Evolutionary conservation across 805 yeast genomes (phyloP).

Genomic region (Starmerella ratchasimensis): DNA sequence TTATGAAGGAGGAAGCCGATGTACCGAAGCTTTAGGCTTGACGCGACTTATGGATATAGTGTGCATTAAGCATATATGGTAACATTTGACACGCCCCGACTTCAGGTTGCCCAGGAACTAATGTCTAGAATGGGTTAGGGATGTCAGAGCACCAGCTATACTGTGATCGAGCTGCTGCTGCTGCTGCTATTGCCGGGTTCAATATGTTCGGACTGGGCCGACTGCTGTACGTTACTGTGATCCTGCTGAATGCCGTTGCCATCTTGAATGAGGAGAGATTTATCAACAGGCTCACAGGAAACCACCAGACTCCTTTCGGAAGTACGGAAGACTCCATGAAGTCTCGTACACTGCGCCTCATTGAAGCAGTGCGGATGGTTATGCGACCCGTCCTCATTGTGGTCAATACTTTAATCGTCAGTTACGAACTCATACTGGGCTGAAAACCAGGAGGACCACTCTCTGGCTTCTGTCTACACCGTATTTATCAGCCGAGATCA

Average conservation of each 20-base stretch:
- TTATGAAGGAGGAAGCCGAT: too few species aligned
- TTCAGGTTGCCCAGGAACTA: too few species aligned
- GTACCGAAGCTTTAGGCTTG: too few species aligned
- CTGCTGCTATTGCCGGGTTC: too few species aligned
- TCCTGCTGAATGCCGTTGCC: slow-evolving; percentile 61
- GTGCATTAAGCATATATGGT: too few species aligned
- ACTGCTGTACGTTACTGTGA: slow-evolving; percentile 26
- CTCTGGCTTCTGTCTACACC: not conserved
- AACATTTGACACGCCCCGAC: too few species aligned
- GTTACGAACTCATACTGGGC: slow-evolving; percentile 59
- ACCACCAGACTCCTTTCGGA: slow-evolving; percentile 34
- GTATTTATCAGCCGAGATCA: too few species aligned
- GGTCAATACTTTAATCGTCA: slow-evolving; percentile 48
- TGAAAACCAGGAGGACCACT: too few species aligned
- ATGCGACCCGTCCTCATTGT: slow-evolving; percentile 63
- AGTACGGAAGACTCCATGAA: slow-evolving; percentile 35
- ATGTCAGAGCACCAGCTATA: too few species aligned
- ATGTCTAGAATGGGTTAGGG: too few species aligned
- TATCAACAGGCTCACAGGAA: slow-evolving; percentile 44
- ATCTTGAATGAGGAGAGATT: slow-evolving; percentile 71
- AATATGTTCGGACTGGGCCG: slow-evolving; percentile 29
- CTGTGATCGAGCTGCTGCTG: too few species aligned
- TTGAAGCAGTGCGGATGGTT: slow-evolving; percentile 61
- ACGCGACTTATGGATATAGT: too few species aligned
- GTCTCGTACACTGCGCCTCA: slow-evolving; percentile 46